A percentile compares a stretch with the other conserved stretches of the same genome.
Conservation (phyloP, 2,329 filamentous ascomycete species). For the Ascochyta rabiei region DNA sequence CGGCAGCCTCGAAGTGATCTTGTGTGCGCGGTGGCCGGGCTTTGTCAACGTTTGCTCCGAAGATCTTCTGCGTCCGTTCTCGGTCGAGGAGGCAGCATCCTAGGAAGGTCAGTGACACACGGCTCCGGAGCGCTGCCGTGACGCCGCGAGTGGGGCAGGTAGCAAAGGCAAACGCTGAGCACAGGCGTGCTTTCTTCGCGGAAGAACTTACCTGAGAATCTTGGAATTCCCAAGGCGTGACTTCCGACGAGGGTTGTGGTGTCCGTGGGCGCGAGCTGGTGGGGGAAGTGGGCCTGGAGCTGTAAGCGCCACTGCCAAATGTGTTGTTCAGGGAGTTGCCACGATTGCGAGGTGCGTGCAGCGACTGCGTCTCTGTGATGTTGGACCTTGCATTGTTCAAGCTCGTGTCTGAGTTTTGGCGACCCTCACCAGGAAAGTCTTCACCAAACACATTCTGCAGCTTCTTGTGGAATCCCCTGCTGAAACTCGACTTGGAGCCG, state of each 20-base stretch:
- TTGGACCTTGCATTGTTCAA: conserved; percentile 53
- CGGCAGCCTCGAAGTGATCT: conserved; percentile 64
- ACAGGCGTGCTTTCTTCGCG: background rate
- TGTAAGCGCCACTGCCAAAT: conserved; percentile 53
- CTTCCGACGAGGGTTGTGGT: conserved; percentile 87
- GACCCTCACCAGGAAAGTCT: conserved; percentile 71
- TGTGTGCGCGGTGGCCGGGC: conserved; percentile 64
- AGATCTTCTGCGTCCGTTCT: conserved; percentile 43
- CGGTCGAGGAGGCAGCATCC: conserved; percentile 39
- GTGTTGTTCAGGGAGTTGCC: conserved; percentile 82
- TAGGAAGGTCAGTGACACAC: conserved; percentile 25
- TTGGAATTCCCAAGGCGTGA: conserved; percentile 97
- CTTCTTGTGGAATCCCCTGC: conserved; percentile 74
- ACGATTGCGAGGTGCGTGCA: conserved; percentile 72
- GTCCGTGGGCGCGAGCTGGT: conserved; percentile 78
- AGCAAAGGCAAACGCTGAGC: background rate
- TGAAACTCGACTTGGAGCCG: conserved; percentile 75
- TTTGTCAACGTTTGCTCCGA: conserved; percentile 45
- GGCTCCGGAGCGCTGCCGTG: background rate
- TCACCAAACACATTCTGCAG: conserved; percentile 93
- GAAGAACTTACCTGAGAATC: conserved; percentile 70
- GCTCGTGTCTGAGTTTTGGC: conserved; percentile 74
- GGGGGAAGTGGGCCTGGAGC: conserved; percentile 69
- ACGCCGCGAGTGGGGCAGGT: background rate
- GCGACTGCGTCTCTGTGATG: conserved; percentile 63